phyloP scores from a whole-genome alignment of 1,139 yeast species.

The Entelexis paramagnoliae region DNA sequence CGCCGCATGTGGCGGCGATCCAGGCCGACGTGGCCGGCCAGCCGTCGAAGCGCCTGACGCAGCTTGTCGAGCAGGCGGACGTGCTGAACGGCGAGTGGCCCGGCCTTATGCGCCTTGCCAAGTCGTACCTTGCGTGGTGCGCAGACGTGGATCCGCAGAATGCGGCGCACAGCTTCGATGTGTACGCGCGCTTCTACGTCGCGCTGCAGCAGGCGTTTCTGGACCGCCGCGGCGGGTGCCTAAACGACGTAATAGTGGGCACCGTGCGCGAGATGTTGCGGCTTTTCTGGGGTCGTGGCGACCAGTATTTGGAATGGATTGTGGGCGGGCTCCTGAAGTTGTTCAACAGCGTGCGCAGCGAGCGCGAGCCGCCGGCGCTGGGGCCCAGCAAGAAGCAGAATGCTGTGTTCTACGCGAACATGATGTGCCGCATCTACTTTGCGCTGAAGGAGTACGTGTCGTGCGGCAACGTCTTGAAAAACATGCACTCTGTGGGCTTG shows the following conservation, averaged over 20 bases:
- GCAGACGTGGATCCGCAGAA: conserved; percentile 54
- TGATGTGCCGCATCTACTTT: conserved; percentile 55
- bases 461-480: conserved; percentile 66
- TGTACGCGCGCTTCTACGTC: conserved; percentile 43
- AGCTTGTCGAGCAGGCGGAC: conserved; percentile 33
- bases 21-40: conserved; percentile 29
- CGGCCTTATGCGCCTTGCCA: conserved; percentile 45
- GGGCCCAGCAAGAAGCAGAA: conserved; percentile 37
- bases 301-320: conserved; percentile 39
- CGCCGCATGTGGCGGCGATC: conserved; percentile 29
- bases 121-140: conserved; percentile 43
- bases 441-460: conserved; percentile 52
- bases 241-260: conserved; percentile 38
- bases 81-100: conserved; percentile 40
- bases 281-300: conserved; percentile 26
- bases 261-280: conserved; percentile 7
- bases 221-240: conserved; percentile 43
- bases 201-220: conserved; percentile 51
- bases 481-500: conserved; percentile 44
- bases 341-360: conserved; percentile 55
- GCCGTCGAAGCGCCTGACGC: conserved; percentile 25
- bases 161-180: conserved; percentile 45
- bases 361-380: conserved; percentile 45
- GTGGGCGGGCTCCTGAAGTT: conserved; percentile 51
- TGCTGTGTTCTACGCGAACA: conserved; percentile 27